A percentile compares a stretch with the other conserved stretches of the same genome.
Conservation (phyloP, 2,329 filamentous ascomycete species). For the Eutypella sp. region DNA sequence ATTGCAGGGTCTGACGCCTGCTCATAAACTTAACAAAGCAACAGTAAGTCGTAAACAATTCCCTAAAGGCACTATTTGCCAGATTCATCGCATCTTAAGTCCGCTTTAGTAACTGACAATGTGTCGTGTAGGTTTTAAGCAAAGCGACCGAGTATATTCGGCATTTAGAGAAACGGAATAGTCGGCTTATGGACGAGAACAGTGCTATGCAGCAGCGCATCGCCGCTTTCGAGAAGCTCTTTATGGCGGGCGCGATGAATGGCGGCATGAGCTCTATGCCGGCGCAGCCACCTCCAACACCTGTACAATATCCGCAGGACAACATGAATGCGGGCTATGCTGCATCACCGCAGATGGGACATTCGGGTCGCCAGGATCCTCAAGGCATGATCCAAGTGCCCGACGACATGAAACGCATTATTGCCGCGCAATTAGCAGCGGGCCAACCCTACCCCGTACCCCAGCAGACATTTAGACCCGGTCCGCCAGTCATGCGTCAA, state of each 20-base stretch:
- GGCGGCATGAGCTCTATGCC: constrained; percentile 51
- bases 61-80: background rate
- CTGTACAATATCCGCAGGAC: constrained; percentile 47
- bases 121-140: constrained; percentile 61
- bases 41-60: constrained; percentile 49
- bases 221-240: constrained; percentile 71
- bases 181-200: constrained; percentile 77
- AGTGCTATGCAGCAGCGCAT: constrained; percentile 71
- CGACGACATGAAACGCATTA: constrained; percentile 59
- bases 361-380: constrained; percentile 37
- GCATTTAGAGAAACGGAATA: constrained; percentile 88
- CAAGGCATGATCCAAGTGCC: constrained; percentile 62
- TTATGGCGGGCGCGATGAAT: constrained; percentile 70
- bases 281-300: constrained; percentile 43
- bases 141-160: constrained; percentile 96
- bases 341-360: constrained; percentile 33
- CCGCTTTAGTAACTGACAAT: constrained; percentile 12
- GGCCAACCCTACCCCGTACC: constrained; percentile 48
- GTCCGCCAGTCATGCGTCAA: constrained; percentile 45
- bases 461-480: constrained; percentile 32
- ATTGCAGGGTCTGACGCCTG: constrained; percentile 73
- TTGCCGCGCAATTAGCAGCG: constrained; percentile 51
- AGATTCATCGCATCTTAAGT: background rate
- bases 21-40: constrained; percentile 96
- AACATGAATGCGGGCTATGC: constrained; percentile 30